Percentiles rank a stretch among this genome's conserved stretches.
Conservation (phyloP, 208 protist genomes). For the Trypanosoma theileri region DNA sequence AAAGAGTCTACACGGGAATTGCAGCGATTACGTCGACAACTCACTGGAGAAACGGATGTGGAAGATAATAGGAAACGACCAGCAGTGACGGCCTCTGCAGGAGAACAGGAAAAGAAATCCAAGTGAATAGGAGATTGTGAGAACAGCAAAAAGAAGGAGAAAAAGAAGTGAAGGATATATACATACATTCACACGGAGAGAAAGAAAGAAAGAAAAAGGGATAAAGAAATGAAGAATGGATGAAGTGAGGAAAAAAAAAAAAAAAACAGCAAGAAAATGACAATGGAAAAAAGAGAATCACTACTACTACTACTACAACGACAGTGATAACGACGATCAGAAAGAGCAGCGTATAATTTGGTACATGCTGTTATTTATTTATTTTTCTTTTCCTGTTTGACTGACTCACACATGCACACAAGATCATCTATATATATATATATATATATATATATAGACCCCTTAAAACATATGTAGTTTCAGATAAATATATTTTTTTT, state of each 20-base stretch:
- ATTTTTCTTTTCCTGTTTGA: background rate
- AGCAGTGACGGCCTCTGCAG: background rate
- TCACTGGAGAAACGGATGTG: constrained; percentile 31
- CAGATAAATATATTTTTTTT: no score
- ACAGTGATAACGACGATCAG: no score
- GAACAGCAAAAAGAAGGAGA: background rate
- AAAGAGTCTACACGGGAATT: constrained; percentile 69
- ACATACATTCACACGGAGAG: background rate
- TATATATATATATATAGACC: no score
- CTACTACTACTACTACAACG: background rate
- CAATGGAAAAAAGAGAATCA: constrained; percentile 16
- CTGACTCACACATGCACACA: background rate
- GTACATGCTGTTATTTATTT: background rate
- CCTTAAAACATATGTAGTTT: no score
- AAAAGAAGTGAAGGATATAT: constrained; percentile 5
- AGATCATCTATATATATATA: no score
- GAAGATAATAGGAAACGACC: background rate
- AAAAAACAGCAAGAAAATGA: constrained; percentile 4
- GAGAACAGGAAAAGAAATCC: constrained; percentile 1
- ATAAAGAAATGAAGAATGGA: background rate
- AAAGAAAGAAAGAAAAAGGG: background rate
- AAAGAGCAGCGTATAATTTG: no score
- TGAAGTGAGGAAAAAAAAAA: background rate
- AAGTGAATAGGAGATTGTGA: background rate
- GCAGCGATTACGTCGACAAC: constrained; percentile 60